Conservation (phyloP, 345 rosid genomes). For the Euphorbia lathyris region DNA sequence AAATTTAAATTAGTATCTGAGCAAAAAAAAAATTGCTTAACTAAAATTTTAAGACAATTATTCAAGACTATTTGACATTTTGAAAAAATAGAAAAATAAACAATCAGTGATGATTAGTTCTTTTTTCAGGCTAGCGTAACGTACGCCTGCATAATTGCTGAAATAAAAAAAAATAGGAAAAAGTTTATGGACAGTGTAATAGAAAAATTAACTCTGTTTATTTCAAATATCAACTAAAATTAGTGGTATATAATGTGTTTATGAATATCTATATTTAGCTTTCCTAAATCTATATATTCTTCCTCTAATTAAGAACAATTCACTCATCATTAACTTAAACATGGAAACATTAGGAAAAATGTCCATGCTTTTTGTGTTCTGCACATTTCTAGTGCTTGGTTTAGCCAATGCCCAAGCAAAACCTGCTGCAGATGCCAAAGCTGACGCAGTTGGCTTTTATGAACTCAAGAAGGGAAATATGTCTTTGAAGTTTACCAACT, state of each 20-base stretch:
- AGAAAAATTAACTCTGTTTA: background rate
- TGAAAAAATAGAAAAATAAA: too few relatives aligned
- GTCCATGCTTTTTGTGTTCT: background rate
- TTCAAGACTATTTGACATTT: too few relatives aligned
- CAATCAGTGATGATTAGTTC: too few relatives aligned
- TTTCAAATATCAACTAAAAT: background rate
- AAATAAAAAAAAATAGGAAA: background rate
- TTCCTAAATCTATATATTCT: background rate
- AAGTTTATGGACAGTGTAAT: background rate
- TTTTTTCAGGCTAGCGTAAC: background rate
- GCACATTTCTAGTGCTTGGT: background rate
- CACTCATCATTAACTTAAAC: background rate
- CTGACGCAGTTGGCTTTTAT: conserved; percentile 35
- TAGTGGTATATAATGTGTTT: background rate
- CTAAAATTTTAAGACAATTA: too few relatives aligned
- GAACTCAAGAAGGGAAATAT: conserved; percentile 68
- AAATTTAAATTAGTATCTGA: too few relatives aligned
- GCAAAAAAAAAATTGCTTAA: too few relatives aligned
- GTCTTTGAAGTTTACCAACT: conserved; percentile 63
- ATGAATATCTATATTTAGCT: background rate
- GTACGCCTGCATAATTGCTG: background rate
- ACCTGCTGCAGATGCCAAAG: background rate
- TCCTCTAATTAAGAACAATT: background rate
- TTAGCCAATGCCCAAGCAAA: conserved; percentile 3
- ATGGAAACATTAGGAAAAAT: background rate